Base-by-base conservation (phyloP, 1,284 basidiomycete species). In the Sanghuangporus sanghuang region DNA sequence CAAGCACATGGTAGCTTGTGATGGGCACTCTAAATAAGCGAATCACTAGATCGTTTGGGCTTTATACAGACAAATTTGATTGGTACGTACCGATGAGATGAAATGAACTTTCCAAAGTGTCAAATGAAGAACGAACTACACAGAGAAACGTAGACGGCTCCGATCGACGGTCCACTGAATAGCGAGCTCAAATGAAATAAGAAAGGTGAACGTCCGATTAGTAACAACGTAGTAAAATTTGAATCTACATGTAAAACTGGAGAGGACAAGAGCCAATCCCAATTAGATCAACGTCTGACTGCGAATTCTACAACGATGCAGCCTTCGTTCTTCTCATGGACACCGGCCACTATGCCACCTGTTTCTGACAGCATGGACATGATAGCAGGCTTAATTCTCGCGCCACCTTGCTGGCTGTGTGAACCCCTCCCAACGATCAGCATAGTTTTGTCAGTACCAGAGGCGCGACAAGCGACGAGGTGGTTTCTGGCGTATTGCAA, bases 331-430 rank as follows among this genome's bases (percentile, higher is more conserved):
- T 64, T 64, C 44, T 64, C 63, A 52, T 64, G 63, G 9, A 53
- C 36, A 8, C 21, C 54, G 32, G 63, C 63, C 36, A 61, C 44
- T 11, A 64, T 38, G 11, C 63, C 63, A 5, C 42, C 54, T 6
- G 46, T 64, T 3, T 32, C 48, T 8, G 21, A 27, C 38, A 64
- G 42, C 63, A 64, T 64, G 2, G 56, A 18, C 40, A 62, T 21
- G 32, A 66, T 63, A 18, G 65, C 65, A 21, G 65, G 65, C 38
- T 52, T 63, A 36, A 66, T 61, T 46, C 60, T 63, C 18, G 65
- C 57, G 14, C 52, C 57, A 14, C 65, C 65, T n/a, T 39, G 39
- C 36, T 66, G 57, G 44, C 65, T 66, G 23, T 63, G 61, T 35
- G 53, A 36, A 12, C 65, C 65, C 32, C 42, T 66, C 8, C 65